Percentiles rank a stretch among this genome's conserved stretches.
These are phyloP conservation scores for Monilinia polystroma DNA, from an alignment of 2,329 filamentous ascomycete species.

Conservation along the genomic window DNA sequence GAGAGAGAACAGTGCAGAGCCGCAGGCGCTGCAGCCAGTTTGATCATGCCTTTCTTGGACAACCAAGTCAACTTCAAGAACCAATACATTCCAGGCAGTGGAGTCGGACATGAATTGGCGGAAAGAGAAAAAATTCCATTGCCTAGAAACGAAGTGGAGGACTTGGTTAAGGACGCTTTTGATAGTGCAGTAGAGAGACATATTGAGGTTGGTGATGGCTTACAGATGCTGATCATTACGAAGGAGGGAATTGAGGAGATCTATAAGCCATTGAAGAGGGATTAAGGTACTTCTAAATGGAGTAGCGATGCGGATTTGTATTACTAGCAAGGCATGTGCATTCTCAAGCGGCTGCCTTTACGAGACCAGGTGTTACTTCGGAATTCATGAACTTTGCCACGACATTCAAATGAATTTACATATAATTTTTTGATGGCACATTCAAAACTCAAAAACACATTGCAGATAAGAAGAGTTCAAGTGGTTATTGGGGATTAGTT, in stretches of 20 bases:
- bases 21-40: constrained; percentile 83
- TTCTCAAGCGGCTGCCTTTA: constrained; percentile 19
- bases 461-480: background rate
- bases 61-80: constrained; percentile 99
- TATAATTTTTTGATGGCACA: background rate
- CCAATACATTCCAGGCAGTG: constrained; percentile 87
- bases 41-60: constrained; percentile 99
- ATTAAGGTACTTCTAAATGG: constrained; percentile 52
- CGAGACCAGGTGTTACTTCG: constrained; percentile 21
- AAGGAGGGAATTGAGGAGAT: constrained; percentile 84
- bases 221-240: constrained; percentile 95
- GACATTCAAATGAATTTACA: background rate
- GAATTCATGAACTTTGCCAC: constrained; percentile 22
- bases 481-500: background rate
- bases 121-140: constrained; percentile 70
- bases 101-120: constrained; percentile 76
- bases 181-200: constrained; percentile 97
- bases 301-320: constrained; percentile 21
- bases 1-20: constrained; percentile 95
- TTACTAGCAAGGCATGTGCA: constrained; percentile 23
- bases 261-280: constrained; percentile 82
- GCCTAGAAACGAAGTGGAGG: constrained; percentile 71
- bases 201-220: constrained; percentile 94
- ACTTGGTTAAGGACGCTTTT: constrained; percentile 93
- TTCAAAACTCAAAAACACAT: background rate